Conservation (phyloP, 2,329 filamentous ascomycete species). For the Tolypocladium guangdongense region DNA sequence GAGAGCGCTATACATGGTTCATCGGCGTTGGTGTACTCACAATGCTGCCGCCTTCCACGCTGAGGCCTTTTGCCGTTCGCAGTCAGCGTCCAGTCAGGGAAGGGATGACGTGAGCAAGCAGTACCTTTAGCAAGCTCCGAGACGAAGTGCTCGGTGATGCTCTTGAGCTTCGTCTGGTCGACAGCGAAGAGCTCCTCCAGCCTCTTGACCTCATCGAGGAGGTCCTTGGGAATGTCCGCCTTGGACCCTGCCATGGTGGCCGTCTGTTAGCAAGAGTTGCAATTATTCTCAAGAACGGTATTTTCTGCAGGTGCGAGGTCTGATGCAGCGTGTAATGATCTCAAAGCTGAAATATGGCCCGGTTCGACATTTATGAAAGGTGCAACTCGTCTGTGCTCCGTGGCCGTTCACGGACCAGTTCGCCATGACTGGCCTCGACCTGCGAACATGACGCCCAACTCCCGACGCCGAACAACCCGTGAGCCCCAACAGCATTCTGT, state of each 20-base stretch:
- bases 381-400: neutral
- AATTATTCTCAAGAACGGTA: neutral
- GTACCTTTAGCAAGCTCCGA: constrained; percentile 76
- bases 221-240: constrained; percentile 79
- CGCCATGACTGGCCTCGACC: neutral
- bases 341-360: neutral
- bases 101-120: neutral
- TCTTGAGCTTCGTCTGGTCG: constrained; percentile 68
- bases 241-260: constrained; percentile 57
- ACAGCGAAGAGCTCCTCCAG: constrained; percentile 81
- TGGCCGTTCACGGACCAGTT: neutral
- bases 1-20: neutral
- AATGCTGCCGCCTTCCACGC: constrained; percentile 82
- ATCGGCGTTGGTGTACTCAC: constrained; percentile 41
- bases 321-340: neutral
- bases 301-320: neutral
- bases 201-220: constrained; percentile 67
- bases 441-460: neutral
- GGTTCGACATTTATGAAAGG: neutral
- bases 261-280: constrained; percentile 7
- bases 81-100: neutral
- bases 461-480: neutral
- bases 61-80: constrained; percentile 47
- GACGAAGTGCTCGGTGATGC: constrained; percentile 83
- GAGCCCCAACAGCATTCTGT: neutral